These are phyloP conservation scores for Vitis riparia DNA, from an alignment of 164 flowering plant genomes.

Conservation along the genomic window DNA sequence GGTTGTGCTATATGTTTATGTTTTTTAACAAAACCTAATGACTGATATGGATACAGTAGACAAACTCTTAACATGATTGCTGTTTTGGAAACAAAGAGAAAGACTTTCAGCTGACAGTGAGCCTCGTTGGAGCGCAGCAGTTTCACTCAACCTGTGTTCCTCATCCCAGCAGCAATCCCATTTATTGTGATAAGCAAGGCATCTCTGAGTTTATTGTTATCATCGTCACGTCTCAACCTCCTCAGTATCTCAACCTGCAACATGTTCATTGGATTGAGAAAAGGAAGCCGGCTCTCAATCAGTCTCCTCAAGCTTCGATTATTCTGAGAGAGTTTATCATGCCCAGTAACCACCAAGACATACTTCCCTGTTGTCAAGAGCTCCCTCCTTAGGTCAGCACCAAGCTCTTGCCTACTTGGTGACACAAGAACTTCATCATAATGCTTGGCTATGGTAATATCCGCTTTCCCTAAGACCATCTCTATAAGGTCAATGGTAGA, in stretches of 20 bases:
- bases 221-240: conserved; percentile 75
- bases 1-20: no score
- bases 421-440: conserved; percentile 90
- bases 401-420: conserved; percentile 57
- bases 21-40: no score
- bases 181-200: conserved; percentile 88
- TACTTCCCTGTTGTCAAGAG: conserved; percentile 61
- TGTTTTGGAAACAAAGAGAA: no score
- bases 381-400: conserved; percentile 68
- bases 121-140: not conserved
- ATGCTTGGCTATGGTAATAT: conserved; percentile 72
- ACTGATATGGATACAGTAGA: no score
- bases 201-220: conserved; percentile 78
- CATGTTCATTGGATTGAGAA: conserved; percentile 82
- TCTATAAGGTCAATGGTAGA: conserved; percentile 88
- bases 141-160: conserved; percentile 76
- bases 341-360: conserved; percentile 75
- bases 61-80: no score
- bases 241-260: conserved; percentile 84
- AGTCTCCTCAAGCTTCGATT: conserved; percentile 69
- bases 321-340: conserved; percentile 69
- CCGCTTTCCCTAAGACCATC: conserved; percentile 93
- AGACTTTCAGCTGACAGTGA: not conserved
- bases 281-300: conserved; percentile 85
- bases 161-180: conserved; percentile 98